phyloP scores from a whole-genome alignment of 2,329 filamentous ascomycete genomes.

The Fusarium sp. region DNA sequence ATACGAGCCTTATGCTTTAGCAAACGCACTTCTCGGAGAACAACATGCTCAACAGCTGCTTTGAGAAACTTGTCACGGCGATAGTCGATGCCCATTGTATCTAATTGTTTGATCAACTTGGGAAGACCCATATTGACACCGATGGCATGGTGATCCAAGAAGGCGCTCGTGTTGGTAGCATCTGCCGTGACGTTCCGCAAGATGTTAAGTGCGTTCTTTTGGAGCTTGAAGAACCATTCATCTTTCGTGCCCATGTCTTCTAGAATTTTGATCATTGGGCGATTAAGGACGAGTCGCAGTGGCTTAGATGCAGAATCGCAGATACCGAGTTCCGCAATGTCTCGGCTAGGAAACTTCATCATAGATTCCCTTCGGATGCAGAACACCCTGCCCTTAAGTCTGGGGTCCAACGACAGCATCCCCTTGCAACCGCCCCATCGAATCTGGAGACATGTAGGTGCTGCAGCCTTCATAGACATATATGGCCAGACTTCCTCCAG shows the following conservation, averaged over 20 bases:
- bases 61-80: slow-evolving; percentile 75
- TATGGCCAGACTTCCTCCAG: slow-evolving; percentile 68
- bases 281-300: slow-evolving; percentile 77
- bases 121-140: slow-evolving; percentile 70
- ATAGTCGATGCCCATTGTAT: slow-evolving; percentile 71
- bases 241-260: slow-evolving; percentile 76
- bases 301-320: slow-evolving; percentile 76
- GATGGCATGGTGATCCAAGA: slow-evolving; percentile 71
- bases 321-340: slow-evolving; percentile 71
- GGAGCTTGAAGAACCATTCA: slow-evolving; percentile 71
- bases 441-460: slow-evolving; percentile 78
- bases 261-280: slow-evolving; percentile 85
- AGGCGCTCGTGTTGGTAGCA: slow-evolving; percentile 71
- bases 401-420: slow-evolving; percentile 76
- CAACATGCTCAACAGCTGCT: slow-evolving; percentile 74
- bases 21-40: slow-evolving; percentile 76
- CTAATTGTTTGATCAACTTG: slow-evolving; percentile 69
- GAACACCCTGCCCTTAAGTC: slow-evolving; percentile 67
- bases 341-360: slow-evolving; percentile 76
- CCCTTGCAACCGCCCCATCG: slow-evolving; percentile 80
- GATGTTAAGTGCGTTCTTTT: slow-evolving; percentile 68
- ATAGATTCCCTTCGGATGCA: slow-evolving; percentile 76
- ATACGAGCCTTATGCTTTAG: slow-evolving; percentile 85
- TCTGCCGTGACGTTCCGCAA: slow-evolving; percentile 69
- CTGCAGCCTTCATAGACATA: slow-evolving; percentile 59